These are phyloP conservation scores for Jacaranda copaia DNA, from an alignment of 257 asterid species.

Conservation along the genomic window DNA sequence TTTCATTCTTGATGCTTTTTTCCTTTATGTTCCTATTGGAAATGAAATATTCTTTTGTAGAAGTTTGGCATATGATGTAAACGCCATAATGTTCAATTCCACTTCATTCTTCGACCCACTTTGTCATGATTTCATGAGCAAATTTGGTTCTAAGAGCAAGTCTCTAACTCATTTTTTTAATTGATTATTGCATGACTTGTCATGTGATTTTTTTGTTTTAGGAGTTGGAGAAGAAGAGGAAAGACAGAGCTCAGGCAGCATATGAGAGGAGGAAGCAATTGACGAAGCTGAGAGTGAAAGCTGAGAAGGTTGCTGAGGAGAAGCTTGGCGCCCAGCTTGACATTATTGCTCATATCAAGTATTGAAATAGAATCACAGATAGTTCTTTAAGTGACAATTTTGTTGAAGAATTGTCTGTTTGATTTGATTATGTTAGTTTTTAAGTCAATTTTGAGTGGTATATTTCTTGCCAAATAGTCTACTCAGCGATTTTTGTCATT, in stretches of 20 bases:
- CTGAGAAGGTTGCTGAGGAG: conserved; percentile 83
- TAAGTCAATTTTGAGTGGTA: neutral
- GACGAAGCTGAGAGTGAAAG: conserved; percentile 68
- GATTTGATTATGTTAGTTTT: conserved; percentile 12
- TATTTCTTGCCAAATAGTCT: conserved; percentile 10
- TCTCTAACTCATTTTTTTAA: neutral
- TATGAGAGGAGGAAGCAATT: conserved; percentile 90
- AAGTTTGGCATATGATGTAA: neutral
- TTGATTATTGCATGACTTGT: too few relatives aligned
- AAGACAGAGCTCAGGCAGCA: conserved; percentile 74
- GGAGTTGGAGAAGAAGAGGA: conserved; percentile 96
- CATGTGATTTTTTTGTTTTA: conserved; percentile 4
- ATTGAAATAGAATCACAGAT: conserved; percentile 44
- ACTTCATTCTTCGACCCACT: neutral
- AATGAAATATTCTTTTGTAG: neutral
- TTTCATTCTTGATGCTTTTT: too few relatives aligned
- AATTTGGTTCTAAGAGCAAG: neutral
- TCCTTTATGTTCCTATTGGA: neutral
- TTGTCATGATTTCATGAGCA: neutral
- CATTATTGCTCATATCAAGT: conserved; percentile 70
- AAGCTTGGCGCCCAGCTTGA: conserved; percentile 84
- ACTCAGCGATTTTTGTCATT: neutral
- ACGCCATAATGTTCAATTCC: neutral
- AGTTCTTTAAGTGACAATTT: conserved; percentile 34
- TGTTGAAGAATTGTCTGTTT: conserved; percentile 38